Evolutionary conservation across 2,329 filamentous ascomycete species (phyloP).

Genomic region (Alternaria burnsii): DNA sequence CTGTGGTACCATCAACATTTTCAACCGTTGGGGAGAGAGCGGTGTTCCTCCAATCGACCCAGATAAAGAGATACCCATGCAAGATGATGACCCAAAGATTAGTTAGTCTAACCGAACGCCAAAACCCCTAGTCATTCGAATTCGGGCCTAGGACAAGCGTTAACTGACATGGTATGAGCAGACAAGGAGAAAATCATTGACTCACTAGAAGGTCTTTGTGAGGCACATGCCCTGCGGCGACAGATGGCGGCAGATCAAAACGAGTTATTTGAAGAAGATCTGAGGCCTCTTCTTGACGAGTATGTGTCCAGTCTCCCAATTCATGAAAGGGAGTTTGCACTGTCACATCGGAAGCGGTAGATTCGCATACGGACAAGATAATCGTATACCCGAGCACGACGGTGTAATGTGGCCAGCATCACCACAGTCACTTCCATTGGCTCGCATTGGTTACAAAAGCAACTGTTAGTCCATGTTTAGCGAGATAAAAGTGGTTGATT

Average conservation of each 20-base stretch:
- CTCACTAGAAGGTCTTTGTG: constrained; percentile 9
- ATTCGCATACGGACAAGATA: not conserved
- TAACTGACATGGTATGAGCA: constrained; percentile 8
- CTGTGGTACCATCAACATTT: constrained; percentile 52
- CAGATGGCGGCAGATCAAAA: constrained; percentile 14
- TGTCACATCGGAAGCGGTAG: constrained; percentile 5
- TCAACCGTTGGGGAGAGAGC: constrained; percentile 41
- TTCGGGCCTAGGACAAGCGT: not conserved
- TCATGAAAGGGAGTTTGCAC: constrained; percentile 13
- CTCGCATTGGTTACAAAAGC: not conserved
- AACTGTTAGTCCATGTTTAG: not conserved
- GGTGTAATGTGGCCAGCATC: not conserved
- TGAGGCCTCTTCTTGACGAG: constrained; percentile 3
- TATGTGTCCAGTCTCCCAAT: constrained; percentile 14
- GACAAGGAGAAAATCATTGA: constrained; percentile 14
- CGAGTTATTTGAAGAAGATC: constrained; percentile 14
- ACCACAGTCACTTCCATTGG: not conserved
- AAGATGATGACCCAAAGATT: not conserved
- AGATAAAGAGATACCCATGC: constrained; percentile 13
- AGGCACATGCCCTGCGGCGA: constrained; percentile 11
- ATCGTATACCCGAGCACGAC: not conserved
- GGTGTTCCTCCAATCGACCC: constrained; percentile 21
- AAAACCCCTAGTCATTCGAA: not conserved
- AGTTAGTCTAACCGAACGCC: constrained; percentile 14
- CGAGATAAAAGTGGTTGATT: too few species aligned